A percentile compares a stretch with the other conserved stretches of the same genome.
Conservation (phyloP, 345 rosid species). For the Salix koriyanagi region DNA sequence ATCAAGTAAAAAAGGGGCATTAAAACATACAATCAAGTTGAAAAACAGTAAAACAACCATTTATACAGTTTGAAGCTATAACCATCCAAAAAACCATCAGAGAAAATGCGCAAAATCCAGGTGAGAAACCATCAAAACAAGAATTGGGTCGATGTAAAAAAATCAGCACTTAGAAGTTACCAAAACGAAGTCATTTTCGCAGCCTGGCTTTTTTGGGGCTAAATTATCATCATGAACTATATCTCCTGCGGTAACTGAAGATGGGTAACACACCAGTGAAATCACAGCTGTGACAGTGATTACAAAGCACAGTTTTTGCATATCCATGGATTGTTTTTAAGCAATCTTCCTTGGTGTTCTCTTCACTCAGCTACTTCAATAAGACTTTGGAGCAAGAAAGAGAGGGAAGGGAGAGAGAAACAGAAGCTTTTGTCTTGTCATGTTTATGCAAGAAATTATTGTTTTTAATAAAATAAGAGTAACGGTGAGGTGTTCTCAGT, state of each 20-base stretch:
- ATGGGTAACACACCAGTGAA: conserved; percentile 40
- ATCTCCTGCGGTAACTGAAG: conserved; percentile 68
- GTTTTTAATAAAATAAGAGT: background rate
- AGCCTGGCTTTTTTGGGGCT: conserved; percentile 98
- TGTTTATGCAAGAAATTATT: background rate
- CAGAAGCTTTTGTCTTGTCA: background rate
- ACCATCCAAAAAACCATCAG: conserved; percentile 4
- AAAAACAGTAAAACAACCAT: background rate
- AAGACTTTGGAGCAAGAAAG: background rate
- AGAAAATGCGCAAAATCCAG: conserved; percentile 24
- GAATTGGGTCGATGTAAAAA: conserved; percentile 20
- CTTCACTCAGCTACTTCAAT: background rate
- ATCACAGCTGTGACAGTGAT: conserved; percentile 35
- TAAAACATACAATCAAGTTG: background rate
- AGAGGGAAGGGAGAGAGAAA: background rate
- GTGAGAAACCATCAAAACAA: conserved; percentile 19
- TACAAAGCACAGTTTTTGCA: conserved; percentile 31
- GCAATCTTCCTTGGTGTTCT: background rate
- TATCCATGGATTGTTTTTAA: conserved; percentile 51
- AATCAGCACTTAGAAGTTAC: conserved; percentile 30
- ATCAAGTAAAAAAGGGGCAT: background rate
- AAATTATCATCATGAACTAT: conserved; percentile 82
- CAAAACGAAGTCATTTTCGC: conserved; percentile 94
- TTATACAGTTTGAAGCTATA: background rate
- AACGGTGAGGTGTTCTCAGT: background rate